These are phyloP conservation scores for Leptographium procerum DNA, from an alignment of 2,329 filamentous ascomycete species.

Conservation along the genomic window DNA sequence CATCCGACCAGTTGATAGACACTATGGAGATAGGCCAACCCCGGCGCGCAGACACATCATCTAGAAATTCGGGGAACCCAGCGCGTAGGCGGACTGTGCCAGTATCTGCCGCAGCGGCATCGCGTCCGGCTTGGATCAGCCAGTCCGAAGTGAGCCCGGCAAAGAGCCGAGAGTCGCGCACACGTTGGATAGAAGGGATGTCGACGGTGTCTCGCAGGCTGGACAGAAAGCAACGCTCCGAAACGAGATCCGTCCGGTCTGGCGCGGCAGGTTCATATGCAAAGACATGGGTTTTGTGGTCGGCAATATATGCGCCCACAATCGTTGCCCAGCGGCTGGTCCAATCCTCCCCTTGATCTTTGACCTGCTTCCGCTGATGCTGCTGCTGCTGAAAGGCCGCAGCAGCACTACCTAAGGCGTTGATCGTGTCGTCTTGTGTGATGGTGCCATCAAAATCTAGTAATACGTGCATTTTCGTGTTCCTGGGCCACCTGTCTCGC, in stretches of 20 bases:
- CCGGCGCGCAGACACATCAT: conserved; percentile 13
- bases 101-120: conserved; percentile 17
- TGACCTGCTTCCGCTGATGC: not conserved
- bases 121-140: conserved; percentile 26
- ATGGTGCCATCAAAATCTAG: conserved; percentile 52
- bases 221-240: conserved; percentile 32
- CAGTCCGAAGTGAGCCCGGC: conserved; percentile 21
- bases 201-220: conserved; percentile 31
- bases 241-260: conserved; percentile 21
- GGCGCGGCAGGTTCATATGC: conserved; percentile 21
- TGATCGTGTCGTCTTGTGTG: conserved; percentile 41
- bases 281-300: conserved; percentile 22
- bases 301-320: conserved; percentile 32
- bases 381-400: conserved; percentile 21
- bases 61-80: conserved; percentile 16
- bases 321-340: conserved; percentile 30
- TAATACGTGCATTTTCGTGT: conserved; percentile 29
- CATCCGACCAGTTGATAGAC: conserved; percentile 30
- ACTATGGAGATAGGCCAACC: conserved; percentile 32
- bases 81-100: conserved; percentile 1
- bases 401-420: conserved; percentile 31
- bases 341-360: conserved; percentile 14
- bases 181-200: conserved; percentile 30
- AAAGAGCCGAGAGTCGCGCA: conserved; percentile 34
- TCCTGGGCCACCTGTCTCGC: not conserved